Conservation (phyloP, 1,139 yeast species). For the Geotrichum restrictum region DNA sequence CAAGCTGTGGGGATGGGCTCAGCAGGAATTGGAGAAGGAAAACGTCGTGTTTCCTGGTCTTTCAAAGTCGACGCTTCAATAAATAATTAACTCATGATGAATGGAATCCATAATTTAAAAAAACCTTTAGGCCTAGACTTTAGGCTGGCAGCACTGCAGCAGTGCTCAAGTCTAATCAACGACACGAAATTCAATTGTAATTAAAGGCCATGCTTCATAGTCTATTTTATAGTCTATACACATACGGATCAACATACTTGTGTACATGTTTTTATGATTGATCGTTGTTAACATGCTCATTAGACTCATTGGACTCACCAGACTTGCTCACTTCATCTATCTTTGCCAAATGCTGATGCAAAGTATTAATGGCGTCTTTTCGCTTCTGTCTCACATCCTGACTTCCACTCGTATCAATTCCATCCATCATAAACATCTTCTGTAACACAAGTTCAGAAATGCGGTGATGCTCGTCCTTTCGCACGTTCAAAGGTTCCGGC, state of each 20-base stretch:
- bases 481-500: constrained; percentile 29
- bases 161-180: background rate
- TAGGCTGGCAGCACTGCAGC: no score
- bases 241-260: background rate
- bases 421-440: constrained; percentile 41
- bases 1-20: constrained; percentile 39
- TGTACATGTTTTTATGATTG: background rate
- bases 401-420: constrained; percentile 39
- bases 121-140: no score
- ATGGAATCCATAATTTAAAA: no score
- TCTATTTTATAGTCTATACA: background rate
- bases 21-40: constrained; percentile 28
- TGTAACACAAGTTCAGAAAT: constrained; percentile 41
- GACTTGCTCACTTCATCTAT: constrained; percentile 32
- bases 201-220: no score
- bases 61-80: constrained; percentile 26
- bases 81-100: no score
- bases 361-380: constrained; percentile 39
- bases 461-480: constrained; percentile 38
- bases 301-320: background rate
- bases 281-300: background rate
- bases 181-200: no score
- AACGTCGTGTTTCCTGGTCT: constrained; percentile 30
- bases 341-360: constrained; percentile 38
- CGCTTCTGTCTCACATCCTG: constrained; percentile 34